These are phyloP conservation scores for Suillus spraguei DNA, from an alignment of 768 basidiomycete genomes.

Conservation along the genomic window DNA sequence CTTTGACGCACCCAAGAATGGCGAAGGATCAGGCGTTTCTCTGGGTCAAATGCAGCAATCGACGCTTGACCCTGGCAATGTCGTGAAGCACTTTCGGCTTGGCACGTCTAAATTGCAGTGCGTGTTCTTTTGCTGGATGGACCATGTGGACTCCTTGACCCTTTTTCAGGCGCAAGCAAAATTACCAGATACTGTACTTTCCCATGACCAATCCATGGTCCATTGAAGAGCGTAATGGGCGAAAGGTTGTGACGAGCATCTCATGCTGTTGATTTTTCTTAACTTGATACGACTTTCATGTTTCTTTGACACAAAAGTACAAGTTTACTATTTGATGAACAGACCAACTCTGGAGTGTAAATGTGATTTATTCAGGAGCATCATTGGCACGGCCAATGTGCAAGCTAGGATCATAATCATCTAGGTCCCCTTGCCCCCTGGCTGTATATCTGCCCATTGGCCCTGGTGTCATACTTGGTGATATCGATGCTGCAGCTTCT, in stretches of 20 bases:
- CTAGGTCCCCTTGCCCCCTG: too few relatives aligned
- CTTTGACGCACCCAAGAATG: conserved; percentile 15
- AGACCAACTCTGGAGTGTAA: too few relatives aligned
- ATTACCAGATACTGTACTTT: conserved; percentile 86
- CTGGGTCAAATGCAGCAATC: background rate
- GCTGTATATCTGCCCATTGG: too few relatives aligned
- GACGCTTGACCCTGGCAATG: conserved; percentile 32
- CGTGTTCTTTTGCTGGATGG: conserved; percentile 22
- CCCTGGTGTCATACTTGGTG: too few relatives aligned
- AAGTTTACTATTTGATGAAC: too few relatives aligned
- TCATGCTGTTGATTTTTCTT: conserved; percentile 28
- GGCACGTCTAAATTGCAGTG: conserved; percentile 44
- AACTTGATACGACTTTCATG: background rate
- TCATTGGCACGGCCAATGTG: too few relatives aligned
- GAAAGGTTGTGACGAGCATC: conserved; percentile 58
- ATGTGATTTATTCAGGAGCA: too few relatives aligned
- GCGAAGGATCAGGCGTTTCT: conserved; percentile 5
- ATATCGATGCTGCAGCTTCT: too few relatives aligned
- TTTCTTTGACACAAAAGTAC: background rate
- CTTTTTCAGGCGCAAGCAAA: conserved; percentile 37
- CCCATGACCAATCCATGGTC: conserved; percentile 67
- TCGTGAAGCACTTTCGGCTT: conserved; percentile 54
- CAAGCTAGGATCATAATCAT: too few relatives aligned
- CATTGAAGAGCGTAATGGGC: conserved; percentile 47
- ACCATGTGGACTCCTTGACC: background rate